A percentile compares a stretch with the other conserved stretches of the same genome.
These are phyloP conservation scores for Mycena sanguinolenta DNA, from an alignment of 768 basidiomycete species.

Conservation along the genomic window DNA sequence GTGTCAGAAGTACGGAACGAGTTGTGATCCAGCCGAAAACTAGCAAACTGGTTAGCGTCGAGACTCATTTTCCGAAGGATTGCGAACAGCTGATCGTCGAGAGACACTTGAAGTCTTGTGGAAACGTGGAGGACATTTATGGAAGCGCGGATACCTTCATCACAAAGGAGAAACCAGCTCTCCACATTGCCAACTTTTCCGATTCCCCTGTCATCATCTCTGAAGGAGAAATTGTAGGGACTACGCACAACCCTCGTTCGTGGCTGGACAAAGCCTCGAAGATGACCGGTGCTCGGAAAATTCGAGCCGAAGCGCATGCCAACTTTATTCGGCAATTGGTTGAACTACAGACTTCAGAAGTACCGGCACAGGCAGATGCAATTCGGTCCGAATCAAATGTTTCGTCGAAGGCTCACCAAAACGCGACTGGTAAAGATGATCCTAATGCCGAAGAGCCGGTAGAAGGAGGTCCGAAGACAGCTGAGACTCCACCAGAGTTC, in stretches of 20 bases:
- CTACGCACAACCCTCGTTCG: background rate
- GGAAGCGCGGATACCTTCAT: conserved; percentile 5
- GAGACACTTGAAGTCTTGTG: background rate
- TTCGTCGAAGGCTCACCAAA: background rate
- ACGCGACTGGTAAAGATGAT: background rate
- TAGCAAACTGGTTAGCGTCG: background rate
- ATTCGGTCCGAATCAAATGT: background rate
- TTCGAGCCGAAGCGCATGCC: background rate
- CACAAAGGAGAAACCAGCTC: background rate
- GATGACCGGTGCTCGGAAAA: background rate
- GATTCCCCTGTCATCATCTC: background rate
- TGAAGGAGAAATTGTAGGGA: background rate
- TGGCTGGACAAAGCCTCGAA: background rate
- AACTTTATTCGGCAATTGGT: background rate
- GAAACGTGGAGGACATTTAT: conserved; percentile 2
- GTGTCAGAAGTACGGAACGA: background rate
- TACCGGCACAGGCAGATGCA: background rate
- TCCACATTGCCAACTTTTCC: conserved; percentile 3
- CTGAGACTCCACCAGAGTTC: background rate
- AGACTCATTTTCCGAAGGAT: background rate
- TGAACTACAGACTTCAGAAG: background rate
- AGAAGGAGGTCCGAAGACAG: background rate
- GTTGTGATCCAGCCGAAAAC: conserved; percentile 2
- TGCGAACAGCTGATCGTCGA: background rate
- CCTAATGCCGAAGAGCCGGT: background rate